Evolutionary conservation across 2,329 filamentous ascomycete genomes (phyloP), one percentile per base, ranked within the genome.

Genomic region (Trichophyton schoenleinii): DNA sequence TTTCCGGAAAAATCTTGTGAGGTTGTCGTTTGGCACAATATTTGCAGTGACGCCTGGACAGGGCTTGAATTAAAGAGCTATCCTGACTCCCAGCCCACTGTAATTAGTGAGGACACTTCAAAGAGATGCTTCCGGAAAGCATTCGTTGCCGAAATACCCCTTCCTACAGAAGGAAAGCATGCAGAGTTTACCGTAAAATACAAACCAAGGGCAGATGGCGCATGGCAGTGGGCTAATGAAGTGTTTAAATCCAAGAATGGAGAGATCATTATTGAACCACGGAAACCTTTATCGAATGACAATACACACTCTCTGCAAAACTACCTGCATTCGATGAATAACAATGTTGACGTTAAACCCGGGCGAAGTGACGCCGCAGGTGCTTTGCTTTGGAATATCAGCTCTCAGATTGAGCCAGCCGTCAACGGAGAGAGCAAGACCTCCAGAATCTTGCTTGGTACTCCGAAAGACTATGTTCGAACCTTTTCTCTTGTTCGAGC

Each of bases 401-500:
- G 91, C 63, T 84, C 84, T 1, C 72, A 76, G 0, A 80, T 88
- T 1, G 71, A 75, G 41, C 75, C 81, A 3, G 83, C 85, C 0
- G 22, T 66, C 9, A 74, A 80, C 20, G 81, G 79, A 0, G 78
- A 83, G 44, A 64, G 65, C 6, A 63, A 67, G 1, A 79, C 80
- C 60, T 80, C 79, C 34, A 76, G 80, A 57, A 71, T 85, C 34
- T 73, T 76, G 1, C 73, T 95, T 0, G 89, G 89, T 0, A 74
- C 75, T 1, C 87, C 88, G 0, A 86, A 81, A 68, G 81, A 82
- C 48, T 74, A 82, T 58, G 80, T 81, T 69, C 86, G 87, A 67
- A 95, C 90, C 84, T 92, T 96, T 70, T 84, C 89, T 6, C 75
- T 96, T 11, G 85, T 95, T 3, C 84, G 91, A 18, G 78, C 89